phyloP scores from a whole-genome alignment of 2,329 filamentous ascomycete genomes.

The Diaporthe caulivora region DNA sequence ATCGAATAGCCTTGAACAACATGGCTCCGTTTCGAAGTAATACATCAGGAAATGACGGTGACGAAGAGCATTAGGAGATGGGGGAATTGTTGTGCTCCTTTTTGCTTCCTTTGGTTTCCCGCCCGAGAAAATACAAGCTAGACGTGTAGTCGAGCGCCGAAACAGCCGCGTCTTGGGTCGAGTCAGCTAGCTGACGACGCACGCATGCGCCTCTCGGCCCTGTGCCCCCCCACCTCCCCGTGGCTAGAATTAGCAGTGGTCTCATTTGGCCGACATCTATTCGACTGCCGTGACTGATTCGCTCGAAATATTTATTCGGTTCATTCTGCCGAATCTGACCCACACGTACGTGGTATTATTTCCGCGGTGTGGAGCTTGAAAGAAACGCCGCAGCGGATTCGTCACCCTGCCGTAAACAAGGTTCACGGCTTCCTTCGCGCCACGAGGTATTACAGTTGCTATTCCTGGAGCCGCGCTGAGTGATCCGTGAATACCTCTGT shows the following conservation, averaged over 20 bases:
- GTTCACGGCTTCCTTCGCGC: neutral
- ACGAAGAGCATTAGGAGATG: neutral
- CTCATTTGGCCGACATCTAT: neutral
- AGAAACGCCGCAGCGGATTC: neutral
- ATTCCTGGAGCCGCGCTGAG: too few species aligned
- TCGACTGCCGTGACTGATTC: neutral
- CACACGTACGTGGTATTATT: neutral
- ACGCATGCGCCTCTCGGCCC: slow-evolving; percentile 1
- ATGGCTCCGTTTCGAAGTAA: neutral
- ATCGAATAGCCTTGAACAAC: slow-evolving; percentile 19
- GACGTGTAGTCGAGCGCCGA: neutral
- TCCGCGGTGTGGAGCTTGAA: neutral
- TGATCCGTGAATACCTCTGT: too few species aligned
- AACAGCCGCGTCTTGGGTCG: slow-evolving; percentile 8
- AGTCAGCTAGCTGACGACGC: slow-evolving; percentile 26
- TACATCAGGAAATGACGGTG: neutral
- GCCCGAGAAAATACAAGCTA: neutral
- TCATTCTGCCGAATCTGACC: neutral
- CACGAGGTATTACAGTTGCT: too few species aligned
- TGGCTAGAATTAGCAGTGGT: slow-evolving; percentile 5
- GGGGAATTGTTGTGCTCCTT: neutral
- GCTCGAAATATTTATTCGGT: neutral
- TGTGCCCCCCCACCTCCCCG: slow-evolving; percentile 1
- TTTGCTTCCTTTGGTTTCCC: neutral
- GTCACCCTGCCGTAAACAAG: slow-evolving; percentile 6